Base-by-base conservation (phyloP, 305 asterid genomes). In the Withania somnifera region DNA sequence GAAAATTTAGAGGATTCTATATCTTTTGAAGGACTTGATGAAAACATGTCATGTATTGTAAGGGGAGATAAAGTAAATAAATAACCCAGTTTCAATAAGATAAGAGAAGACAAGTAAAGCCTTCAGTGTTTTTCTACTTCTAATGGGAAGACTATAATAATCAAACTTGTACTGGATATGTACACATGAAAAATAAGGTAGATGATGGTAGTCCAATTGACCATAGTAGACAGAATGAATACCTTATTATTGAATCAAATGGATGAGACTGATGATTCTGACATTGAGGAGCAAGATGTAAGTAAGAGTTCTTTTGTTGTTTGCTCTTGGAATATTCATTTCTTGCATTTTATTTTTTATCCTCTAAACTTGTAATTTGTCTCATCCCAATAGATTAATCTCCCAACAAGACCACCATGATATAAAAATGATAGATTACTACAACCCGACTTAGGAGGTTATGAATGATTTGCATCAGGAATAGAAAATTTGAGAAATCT, bases 201-300 rank as follows among this genome's bases (percentile, higher is more conserved):
- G 91, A 83, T 58, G 89, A 83, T 58, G 89, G 87, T 63, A 83
- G 85, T 82, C 85, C 80, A 81, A 69, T 82, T 69, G 86, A 83
- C 84, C 54, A 69, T 82, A 77, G 85, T 68, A 84, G 82, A 76
- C 87, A 61, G 77, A 83, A 63, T 68, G 83, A 83, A 61, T 81
- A 58, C 71, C 68, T n/a, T 54, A 58, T 82, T 87, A 82, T 82
- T 78, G 52, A 91, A 83, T 42, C 83, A 86, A 20, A 40, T 81
- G 84, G 93, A 88, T 53, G 97, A 88, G 86, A 86, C 88, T 42
- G 97, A 88, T 61, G 97, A 90, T 86, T 93, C 97, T 10, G 99
- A 96, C 82, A 84, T 94, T 86, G 91, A 89, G 90, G 98, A 89
- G 88, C 94, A 91, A 51, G 99, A 96, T 92, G 99, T 96, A 84